These are phyloP conservation scores for Mercurialis annua DNA, from an alignment of 345 rosid species.

Conservation along the genomic window DNA sequence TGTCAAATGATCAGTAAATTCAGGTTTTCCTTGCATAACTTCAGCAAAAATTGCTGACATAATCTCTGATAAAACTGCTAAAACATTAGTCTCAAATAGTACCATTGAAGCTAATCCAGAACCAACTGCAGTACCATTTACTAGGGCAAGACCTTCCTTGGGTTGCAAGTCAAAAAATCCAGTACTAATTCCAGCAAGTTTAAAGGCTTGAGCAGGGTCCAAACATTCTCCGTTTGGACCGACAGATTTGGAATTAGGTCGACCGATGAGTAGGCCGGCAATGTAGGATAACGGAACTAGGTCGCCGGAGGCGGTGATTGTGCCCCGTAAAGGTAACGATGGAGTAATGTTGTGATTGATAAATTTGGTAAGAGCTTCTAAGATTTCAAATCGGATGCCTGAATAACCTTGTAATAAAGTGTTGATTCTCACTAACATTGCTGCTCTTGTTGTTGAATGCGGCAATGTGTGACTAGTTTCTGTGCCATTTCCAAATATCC, in stretches of 20 bases:
- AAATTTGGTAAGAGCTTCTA: conserved; percentile 27
- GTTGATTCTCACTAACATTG: conserved; percentile 31
- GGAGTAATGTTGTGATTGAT: conserved; percentile 26
- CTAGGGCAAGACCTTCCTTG: conserved; percentile 31
- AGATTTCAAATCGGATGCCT: conserved; percentile 24
- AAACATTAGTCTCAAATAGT: conserved; percentile 29
- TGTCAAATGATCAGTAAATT: conserved; percentile 32
- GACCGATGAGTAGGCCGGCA: conserved; percentile 25
- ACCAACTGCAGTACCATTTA: conserved; percentile 34
- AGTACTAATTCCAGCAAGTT: conserved; percentile 16
- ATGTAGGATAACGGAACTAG: conserved; percentile 24
- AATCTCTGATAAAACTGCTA: conserved; percentile 27
- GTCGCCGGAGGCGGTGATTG: conserved; percentile 26
- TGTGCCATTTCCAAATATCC: conserved; percentile 22
- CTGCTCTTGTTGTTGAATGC: conserved; percentile 23
- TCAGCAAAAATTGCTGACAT: conserved; percentile 32
- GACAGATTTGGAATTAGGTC: conserved; percentile 22
- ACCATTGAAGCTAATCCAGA: conserved; percentile 29
- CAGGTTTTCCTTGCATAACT: conserved; percentile 33
- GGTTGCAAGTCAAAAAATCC: conserved; percentile 33
- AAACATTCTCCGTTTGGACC: conserved; percentile 20
- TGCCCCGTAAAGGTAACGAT: conserved; percentile 24
- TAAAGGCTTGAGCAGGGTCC: conserved; percentile 19
- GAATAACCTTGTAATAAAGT: conserved; percentile 27
- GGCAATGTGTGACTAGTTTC: conserved; percentile 23